phyloP scores from a whole-genome alignment of 441 rosid genomes.

The Aleurites moluccanus region DNA sequence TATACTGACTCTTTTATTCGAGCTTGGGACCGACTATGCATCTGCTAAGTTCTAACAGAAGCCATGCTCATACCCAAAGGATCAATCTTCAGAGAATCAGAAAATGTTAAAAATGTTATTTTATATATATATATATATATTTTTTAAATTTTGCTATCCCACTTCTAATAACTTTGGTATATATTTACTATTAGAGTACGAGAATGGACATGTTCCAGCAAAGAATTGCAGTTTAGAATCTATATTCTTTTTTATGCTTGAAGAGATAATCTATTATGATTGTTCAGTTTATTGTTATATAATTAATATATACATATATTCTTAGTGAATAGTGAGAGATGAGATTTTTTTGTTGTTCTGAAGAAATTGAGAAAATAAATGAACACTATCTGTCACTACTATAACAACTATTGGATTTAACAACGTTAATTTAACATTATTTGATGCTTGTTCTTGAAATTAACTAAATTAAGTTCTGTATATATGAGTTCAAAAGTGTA shows the following conservation, averaged over 20 bases:
- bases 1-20: neutral
- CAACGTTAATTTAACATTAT: no score
- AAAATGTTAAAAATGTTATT: neutral
- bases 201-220: neutral
- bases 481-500: no score
- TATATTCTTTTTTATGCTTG: conserved; percentile 15
- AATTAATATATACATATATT: no score
- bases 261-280: neutral
- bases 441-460: no score
- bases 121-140: no score
- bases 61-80: neutral
- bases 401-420: no score
- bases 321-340: no score
- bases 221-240: conserved; percentile 2
- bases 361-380: no score
- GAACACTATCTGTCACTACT: no score
- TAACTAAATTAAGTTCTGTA: no score
- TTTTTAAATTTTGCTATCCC: conserved; percentile 7
- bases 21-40: neutral
- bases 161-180: conserved; percentile 8
- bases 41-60: neutral
- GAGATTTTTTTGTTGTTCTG: no score
- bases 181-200: neutral
- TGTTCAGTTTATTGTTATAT: neutral
- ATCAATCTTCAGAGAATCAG: neutral